Conservation (phyloP, 2,329 filamentous ascomycete genomes). For the Penicillium polonicum region DNA sequence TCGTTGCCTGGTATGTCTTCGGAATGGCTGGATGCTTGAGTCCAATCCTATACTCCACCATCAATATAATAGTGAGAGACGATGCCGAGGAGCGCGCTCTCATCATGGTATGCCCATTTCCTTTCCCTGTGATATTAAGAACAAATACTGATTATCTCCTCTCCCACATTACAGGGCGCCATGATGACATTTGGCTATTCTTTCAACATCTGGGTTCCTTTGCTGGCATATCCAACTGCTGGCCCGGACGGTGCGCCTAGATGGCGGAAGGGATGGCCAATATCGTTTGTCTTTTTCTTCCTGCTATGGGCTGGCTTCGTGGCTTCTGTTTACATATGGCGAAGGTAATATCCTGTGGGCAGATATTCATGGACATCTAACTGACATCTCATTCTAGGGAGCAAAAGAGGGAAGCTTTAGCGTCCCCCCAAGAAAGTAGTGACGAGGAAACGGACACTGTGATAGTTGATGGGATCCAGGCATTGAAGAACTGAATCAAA, state of each 20-base stretch:
- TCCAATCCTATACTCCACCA: conserved; percentile 47
- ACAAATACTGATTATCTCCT: not conserved
- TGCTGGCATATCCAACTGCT: conserved; percentile 46
- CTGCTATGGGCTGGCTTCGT: conserved; percentile 43
- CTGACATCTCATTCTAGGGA: conserved; percentile 3
- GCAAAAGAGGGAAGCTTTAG: conserved; percentile 5
- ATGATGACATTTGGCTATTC: conserved; percentile 52
- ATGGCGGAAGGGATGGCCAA: conserved; percentile 52
- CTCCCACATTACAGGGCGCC: conserved; percentile 31
- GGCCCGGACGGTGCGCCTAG: conserved; percentile 45
- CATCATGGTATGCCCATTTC: conserved; percentile 22
- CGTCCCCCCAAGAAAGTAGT: not conserved
- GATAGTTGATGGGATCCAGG: not conserved
- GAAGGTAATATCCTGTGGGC: conserved; percentile 10
- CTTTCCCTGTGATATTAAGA: no score
- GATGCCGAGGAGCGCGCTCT: conserved; percentile 44
- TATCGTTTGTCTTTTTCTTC: conserved; percentile 49
- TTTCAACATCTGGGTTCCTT: conserved; percentile 48
- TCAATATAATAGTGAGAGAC: conserved; percentile 46
- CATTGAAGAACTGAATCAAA: not conserved
- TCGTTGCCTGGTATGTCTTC: conserved; percentile 47
- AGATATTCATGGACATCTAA: not conserved
- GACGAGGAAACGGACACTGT: conserved; percentile 18
- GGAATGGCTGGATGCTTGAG: conserved; percentile 41
- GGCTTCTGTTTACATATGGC: conserved; percentile 20